phyloP scores from a whole-genome alignment of 192 early-diverging fungal species.

The Backusella parvicylindrica region DNA sequence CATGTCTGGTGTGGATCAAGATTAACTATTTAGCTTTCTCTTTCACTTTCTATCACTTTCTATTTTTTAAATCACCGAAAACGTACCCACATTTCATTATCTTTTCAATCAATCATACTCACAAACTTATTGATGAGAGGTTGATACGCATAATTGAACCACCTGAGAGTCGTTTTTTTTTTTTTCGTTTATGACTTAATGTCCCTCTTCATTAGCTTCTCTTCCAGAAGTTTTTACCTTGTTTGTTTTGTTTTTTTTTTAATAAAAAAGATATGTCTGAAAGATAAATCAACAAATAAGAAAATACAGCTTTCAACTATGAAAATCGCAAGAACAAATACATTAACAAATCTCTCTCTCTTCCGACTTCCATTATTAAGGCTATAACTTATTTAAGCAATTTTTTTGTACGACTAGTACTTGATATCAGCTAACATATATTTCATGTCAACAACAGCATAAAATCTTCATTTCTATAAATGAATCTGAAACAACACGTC shows the following conservation, averaged over 20 bases:
- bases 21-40: background rate
- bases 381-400: background rate
- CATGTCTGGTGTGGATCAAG: background rate
- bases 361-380: background rate
- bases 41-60: background rate
- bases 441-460: background rate
- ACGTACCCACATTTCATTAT: background rate
- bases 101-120: background rate
- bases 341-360: background rate
- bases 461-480: background rate
- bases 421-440: background rate
- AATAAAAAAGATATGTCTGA: background rate
- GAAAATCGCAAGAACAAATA: background rate
- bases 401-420: background rate
- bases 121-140: background rate
- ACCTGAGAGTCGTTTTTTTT: background rate
- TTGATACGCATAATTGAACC: background rate
- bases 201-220: background rate
- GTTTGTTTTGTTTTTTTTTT: background rate
- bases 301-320: background rate
- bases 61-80: background rate
- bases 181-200: background rate
- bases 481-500: background rate
- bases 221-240: no score
- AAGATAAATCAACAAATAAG: background rate